Evolutionary conservation across 2,329 filamentous ascomycete genomes (phyloP).

Genomic region (Verticillium dahliae): DNA sequence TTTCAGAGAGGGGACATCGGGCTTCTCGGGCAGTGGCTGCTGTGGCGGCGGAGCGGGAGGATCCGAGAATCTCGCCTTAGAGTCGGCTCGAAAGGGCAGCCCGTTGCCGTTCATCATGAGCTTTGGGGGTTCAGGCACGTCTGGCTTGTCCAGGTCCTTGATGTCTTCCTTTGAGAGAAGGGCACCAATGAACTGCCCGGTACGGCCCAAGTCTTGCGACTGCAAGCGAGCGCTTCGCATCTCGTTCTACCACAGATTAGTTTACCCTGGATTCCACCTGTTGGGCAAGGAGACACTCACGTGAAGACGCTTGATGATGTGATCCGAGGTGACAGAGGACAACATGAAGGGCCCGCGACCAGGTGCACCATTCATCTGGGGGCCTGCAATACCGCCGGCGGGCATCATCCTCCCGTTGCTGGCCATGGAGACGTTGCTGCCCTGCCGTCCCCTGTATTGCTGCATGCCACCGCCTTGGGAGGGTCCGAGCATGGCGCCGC

Average conservation of each 20-base stretch:
- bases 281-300: slow-evolving; percentile 42
- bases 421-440: slow-evolving; percentile 58
- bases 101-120: slow-evolving; percentile 43
- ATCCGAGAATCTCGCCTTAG: slow-evolving; percentile 82
- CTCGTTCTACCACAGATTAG: slow-evolving; percentile 55
- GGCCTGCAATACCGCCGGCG: slow-evolving; percentile 39
- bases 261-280: background rate
- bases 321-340: slow-evolving; percentile 85
- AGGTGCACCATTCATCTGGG: slow-evolving; percentile 51
- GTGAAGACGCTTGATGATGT: slow-evolving; percentile 82
- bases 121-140: slow-evolving; percentile 41
- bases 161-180: slow-evolving; percentile 67
- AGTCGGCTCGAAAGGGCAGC: slow-evolving; percentile 59
- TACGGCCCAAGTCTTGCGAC: slow-evolving; percentile 75
- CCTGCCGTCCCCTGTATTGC: slow-evolving; percentile 63
- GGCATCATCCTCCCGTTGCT: slow-evolving; percentile 56
- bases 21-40: slow-evolving; percentile 89
- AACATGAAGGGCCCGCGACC: slow-evolving; percentile 82
- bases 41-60: slow-evolving; percentile 90
- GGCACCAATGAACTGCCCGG: slow-evolving; percentile 72
- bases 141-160: slow-evolving; percentile 49
- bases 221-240: slow-evolving; percentile 87
- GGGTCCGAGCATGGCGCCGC: slow-evolving; percentile 63
- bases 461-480: slow-evolving; percentile 48
- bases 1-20: slow-evolving; percentile 70